Evolutionary conservation across 1,139 yeast species (phyloP).

Genomic region (Candida gigantensis): DNA sequence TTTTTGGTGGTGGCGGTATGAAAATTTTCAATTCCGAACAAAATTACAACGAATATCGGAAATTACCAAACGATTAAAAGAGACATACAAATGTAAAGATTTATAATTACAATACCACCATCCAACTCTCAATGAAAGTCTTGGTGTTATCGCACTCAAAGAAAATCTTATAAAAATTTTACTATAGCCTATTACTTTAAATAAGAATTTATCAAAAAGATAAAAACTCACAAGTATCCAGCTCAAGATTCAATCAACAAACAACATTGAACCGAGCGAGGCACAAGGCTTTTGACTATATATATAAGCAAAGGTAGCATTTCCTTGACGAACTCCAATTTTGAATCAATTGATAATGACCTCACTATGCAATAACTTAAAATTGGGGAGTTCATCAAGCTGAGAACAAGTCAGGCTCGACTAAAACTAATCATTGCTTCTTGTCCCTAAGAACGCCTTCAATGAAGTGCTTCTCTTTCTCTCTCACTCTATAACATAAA

Average conservation of each 20-base stretch:
- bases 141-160: conserved; percentile 80
- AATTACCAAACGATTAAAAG: conserved; percentile 1
- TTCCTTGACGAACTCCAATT: conserved; percentile 5
- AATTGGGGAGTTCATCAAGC: conserved; percentile 9
- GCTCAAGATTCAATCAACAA: conserved; percentile 53
- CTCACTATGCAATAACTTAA: conserved; percentile 11
- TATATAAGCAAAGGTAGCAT: not conserved
- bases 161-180: conserved; percentile 42
- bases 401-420: not conserved
- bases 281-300: conserved; percentile 51
- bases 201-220: conserved; percentile 1
- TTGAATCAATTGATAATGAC: conserved; percentile 14
- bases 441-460: too few species aligned
- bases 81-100: conserved; percentile 49
- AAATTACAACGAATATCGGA: too few species aligned
- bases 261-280: conserved; percentile 61
- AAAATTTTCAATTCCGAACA: too few species aligned
- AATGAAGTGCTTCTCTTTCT: not conserved
- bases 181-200: conserved; percentile 57
- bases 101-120: conserved; percentile 75
- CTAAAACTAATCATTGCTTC: not conserved
- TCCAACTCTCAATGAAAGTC: conserved; percentile 36
- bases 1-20: not conserved
- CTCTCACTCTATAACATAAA: too few species aligned
- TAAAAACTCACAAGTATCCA: conserved; percentile 36